Conservation (phyloP, 2,329 filamentous ascomycete species). For the Colletotrichum falcatum region DNA sequence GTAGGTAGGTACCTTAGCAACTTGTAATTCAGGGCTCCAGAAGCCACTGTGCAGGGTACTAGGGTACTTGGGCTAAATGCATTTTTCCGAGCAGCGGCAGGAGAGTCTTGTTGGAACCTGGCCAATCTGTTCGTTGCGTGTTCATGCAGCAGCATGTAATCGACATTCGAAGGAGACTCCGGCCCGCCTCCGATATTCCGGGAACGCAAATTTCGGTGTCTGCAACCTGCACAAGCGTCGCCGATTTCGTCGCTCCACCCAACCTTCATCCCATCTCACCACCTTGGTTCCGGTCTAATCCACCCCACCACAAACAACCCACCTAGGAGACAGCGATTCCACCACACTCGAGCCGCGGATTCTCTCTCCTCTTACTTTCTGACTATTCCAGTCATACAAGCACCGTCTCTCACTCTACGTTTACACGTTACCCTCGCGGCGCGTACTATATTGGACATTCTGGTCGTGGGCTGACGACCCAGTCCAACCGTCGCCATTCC, state of each 20-base stretch:
- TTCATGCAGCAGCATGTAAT: conserved; percentile 14
- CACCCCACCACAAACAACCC: conserved; percentile 25
- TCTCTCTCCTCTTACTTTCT: conserved; percentile 13
- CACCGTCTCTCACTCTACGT: neutral
- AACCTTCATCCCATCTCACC: conserved; percentile 38
- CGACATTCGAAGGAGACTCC: conserved; percentile 27
- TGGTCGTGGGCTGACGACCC: conserved; percentile 29
- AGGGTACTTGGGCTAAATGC: neutral
- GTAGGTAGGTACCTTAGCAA: conserved; percentile 5
- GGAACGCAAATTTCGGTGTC: conserved; percentile 36
- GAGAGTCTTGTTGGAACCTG: neutral
- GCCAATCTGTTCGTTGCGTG: conserved; percentile 5
- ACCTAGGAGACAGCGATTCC: conserved; percentile 8
- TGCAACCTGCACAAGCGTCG: conserved; percentile 35
- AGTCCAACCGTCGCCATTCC: conserved; percentile 28
- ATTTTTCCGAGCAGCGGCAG: neutral
- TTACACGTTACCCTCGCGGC: neutral
- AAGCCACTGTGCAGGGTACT: neutral
- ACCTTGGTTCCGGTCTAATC: conserved; percentile 18
- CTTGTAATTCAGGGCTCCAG: conserved; percentile 10
- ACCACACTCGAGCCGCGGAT: conserved; percentile 13
- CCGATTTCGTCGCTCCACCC: conserved; percentile 41
- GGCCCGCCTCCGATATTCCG: conserved; percentile 39
- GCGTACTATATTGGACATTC: neutral
- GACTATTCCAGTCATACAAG: neutral